A percentile compares a stretch with the other conserved stretches of the same genome.
Conservation (phyloP, 495 filamentous ascomycete genomes). For the Cercophora newfieldiana region DNA sequence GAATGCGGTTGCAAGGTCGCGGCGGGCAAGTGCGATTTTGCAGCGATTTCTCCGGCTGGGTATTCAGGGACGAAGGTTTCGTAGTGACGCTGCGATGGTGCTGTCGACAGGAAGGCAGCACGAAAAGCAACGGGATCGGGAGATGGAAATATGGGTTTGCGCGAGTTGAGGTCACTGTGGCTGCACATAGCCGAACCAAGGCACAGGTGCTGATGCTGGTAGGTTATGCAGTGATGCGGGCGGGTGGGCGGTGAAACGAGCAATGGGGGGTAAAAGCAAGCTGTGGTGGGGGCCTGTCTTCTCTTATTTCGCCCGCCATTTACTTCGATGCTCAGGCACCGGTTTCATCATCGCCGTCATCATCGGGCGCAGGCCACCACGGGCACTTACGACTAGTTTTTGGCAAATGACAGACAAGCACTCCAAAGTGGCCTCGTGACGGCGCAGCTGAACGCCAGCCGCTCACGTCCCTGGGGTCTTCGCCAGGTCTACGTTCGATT, state of each 20-base stretch:
- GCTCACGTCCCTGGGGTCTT: background rate
- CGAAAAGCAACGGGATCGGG: conserved; percentile 17
- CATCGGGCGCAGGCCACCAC: conserved; percentile 21
- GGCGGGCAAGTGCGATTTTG: too few species aligned
- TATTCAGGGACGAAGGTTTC: too few species aligned
- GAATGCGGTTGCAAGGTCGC: too few species aligned
- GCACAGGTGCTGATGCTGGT: conserved; percentile 15
- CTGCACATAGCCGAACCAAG: conserved; percentile 29
- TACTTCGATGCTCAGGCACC: conserved; percentile 22
- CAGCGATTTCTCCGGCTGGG: too few species aligned
- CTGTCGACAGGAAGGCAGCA: background rate
- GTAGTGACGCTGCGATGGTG: conserved; percentile 1
- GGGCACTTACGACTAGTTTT: background rate
- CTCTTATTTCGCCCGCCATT: conserved; percentile 17
- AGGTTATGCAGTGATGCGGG: conserved; percentile 12
- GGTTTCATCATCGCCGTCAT: conserved; percentile 40
- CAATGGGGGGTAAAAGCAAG: conserved; percentile 14
- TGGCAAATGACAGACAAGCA: conserved; percentile 4
- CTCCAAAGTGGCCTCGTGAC: background rate
- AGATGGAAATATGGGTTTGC: conserved; percentile 20
- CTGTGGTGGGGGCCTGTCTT: conserved; percentile 14
- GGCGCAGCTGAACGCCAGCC: background rate
- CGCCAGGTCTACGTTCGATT: background rate
- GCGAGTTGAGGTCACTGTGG: conserved; percentile 31
- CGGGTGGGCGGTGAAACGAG: background rate